Percentiles rank a stretch among this genome's conserved stretches.
Conservation (phyloP, 108 stramenopile genomes). For the Nannochloropsis gaditana region DNA sequence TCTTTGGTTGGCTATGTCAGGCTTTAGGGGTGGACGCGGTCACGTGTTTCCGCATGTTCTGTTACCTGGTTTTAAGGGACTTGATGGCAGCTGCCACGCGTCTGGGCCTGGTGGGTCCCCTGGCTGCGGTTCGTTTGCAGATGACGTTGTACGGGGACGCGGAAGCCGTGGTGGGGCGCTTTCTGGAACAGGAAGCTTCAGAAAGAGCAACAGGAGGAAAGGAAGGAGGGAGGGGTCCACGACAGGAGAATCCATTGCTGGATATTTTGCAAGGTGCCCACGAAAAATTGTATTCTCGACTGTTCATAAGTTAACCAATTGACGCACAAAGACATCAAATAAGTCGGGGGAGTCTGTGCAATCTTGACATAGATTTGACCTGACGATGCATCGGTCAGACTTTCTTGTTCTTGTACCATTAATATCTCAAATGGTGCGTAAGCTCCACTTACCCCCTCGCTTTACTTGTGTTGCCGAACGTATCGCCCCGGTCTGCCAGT, state of each 20-base stretch:
- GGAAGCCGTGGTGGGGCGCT: neutral
- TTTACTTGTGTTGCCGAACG: neutral
- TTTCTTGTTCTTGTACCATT: neutral
- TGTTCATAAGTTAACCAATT: neutral
- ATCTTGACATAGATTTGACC: neutral
- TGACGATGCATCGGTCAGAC: neutral
- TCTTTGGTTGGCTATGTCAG: slow-evolving; percentile 3
- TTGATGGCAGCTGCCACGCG: neutral
- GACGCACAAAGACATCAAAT: neutral
- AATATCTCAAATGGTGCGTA: neutral
- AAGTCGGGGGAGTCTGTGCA: neutral
- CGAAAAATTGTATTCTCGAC: slow-evolving; percentile 11
- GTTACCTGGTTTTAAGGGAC: neutral
- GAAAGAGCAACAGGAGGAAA: neutral
- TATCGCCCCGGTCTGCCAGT: no score
- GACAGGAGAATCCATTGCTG: neutral
- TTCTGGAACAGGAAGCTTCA: neutral
- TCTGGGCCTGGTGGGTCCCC: neutral
- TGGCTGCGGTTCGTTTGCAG: neutral
- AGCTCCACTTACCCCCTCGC: neutral
- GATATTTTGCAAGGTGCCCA: slow-evolving; percentile 18
- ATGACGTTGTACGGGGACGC: neutral
- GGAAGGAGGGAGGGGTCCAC: neutral
- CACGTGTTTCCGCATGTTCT: neutral
- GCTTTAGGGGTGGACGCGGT: neutral